Evolutionary conservation across 768 basidiomycete species (phyloP).

Genomic region (Tulasnella calospora): DNA sequence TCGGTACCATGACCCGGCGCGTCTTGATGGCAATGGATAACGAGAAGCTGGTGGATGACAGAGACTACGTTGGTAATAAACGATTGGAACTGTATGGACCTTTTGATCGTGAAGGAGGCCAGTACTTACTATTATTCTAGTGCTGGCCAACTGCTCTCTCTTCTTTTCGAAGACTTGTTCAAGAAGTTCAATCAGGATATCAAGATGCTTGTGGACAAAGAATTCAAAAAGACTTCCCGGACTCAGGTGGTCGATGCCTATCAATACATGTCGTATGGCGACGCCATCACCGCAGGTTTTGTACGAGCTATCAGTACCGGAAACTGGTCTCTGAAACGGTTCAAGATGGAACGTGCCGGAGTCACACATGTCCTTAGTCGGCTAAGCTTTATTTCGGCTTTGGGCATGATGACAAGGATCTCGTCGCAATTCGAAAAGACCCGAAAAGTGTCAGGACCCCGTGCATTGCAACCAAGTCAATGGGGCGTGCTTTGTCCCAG

Average conservation of each 20-base stretch:
- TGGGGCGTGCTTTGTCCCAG: slow-evolving; percentile 99
- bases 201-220: slow-evolving; percentile 93
- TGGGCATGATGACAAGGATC: slow-evolving; percentile 99
- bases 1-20: slow-evolving; percentile 93
- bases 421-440: slow-evolving; percentile 99
- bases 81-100: slow-evolving; percentile 87
- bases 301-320: slow-evolving; percentile 97
- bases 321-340: slow-evolving; percentile 97
- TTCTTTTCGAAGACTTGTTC: slow-evolving; percentile 97
- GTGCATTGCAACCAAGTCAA: slow-evolving; percentile 94
- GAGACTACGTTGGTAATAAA: slow-evolving; percentile 99
- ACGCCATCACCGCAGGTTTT: slow-evolving; percentile 92
- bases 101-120: background rate
- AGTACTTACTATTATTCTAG: slow-evolving; percentile 41
- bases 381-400: slow-evolving; percentile 90
- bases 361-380: slow-evolving; percentile 97
- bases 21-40: slow-evolving; percentile 97
- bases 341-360: slow-evolving; percentile 98
- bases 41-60: slow-evolving; percentile 94
- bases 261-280: slow-evolving; percentile 93
- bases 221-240: slow-evolving; percentile 90
- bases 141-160: slow-evolving; percentile 89
- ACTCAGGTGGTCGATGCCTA: slow-evolving; percentile 92
- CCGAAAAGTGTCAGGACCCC: slow-evolving; percentile 93
- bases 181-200: slow-evolving; percentile 97